These are phyloP conservation scores for Claviceps sp. DNA, from an alignment of 2,329 filamentous ascomycete species.

Conservation along the genomic window DNA sequence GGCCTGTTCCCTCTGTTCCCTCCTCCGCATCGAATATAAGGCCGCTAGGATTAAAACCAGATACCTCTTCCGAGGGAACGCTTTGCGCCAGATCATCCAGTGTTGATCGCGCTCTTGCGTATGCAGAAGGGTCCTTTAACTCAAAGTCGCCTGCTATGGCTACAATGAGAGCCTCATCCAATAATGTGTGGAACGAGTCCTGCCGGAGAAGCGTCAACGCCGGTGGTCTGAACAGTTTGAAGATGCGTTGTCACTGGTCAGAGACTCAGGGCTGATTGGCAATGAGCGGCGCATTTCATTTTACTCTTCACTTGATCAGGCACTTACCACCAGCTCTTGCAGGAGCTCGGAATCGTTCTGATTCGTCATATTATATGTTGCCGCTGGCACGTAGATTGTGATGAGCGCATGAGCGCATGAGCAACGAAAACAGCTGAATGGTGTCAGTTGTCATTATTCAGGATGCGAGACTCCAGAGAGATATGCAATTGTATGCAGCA, in stretches of 20 bases:
- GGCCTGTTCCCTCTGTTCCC: slow-evolving; percentile 10
- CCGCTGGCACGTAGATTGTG: not conserved
- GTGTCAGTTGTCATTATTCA: not conserved
- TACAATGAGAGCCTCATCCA: slow-evolving; percentile 67
- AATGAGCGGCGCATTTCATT: too few relatives aligned
- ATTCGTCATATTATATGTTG: slow-evolving; percentile 11
- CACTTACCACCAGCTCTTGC: slow-evolving; percentile 18
- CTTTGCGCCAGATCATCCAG: slow-evolving; percentile 53
- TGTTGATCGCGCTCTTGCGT: slow-evolving; percentile 40
- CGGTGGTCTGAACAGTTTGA: too few relatives aligned
- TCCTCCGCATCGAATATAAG: slow-evolving; percentile 34
- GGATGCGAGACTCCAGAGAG: not conserved
- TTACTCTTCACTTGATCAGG: not conserved
- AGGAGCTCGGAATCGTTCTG: slow-evolving; percentile 12
- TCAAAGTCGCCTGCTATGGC: slow-evolving; percentile 67
- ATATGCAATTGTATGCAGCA: not conserved
- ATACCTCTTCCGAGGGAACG: slow-evolving; percentile 54
- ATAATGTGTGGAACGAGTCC: slow-evolving; percentile 57
- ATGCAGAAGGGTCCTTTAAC: slow-evolving; percentile 36
- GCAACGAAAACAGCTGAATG: not conserved
- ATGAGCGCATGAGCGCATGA: not conserved
- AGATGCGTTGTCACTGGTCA: too few relatives aligned
- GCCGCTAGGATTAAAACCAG: slow-evolving; percentile 67
- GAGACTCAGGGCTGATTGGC: not conserved
- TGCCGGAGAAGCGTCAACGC: slow-evolving; percentile 17